Base-by-base conservation (phyloP, 257 asterid species). In the Verbascum thapsus region DNA sequence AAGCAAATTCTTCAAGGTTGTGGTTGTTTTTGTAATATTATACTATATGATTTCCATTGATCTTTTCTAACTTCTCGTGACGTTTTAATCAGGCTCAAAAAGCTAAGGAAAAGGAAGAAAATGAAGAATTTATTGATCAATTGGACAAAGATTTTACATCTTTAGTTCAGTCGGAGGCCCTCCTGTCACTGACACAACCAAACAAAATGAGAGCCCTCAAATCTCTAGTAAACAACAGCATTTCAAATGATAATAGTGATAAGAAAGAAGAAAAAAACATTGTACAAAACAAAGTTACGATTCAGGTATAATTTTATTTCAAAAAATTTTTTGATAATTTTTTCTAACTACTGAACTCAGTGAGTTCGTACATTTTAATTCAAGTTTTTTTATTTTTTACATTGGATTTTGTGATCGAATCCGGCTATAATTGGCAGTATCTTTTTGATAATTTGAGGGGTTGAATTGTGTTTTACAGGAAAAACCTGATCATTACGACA, bases 1-100 rank as follows among this genome's bases (percentile, higher is more conserved):
- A 82, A 94, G 99, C 89, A 94, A 94, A 82, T 82, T 76, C 77
- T 90, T 79, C 81, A 94, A 94, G 99, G 99, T 94, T 63, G 65
- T 74, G 23, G 41, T 42, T 52, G 56, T 74, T 53, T 42, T 63
- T 47, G 22, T 67, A 58, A 70, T 54, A 49, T 30, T n/a, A 38
- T 17, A 17, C 17, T 18, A 61, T 61, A 41, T 48, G 35, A 60
- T 42, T 58, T 59, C 30, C 30, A 38, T 8, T 64, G 35, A 64
- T 59, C 26, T 60, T 49, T 17, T 44, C 54, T 49, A 17, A 61
- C 66, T 69, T 73, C 48, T 56, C 48, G 30, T 38, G 42, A 53
- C 53, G 43, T 78, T 17, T n/a, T 71, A 1, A 64, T 48, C 80
- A 94, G 99, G 99, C 99, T 65, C 81, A 94, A 80, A 90, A 87